Evolutionary conservation across 306 rosid genomes (phyloP).

Genomic region (Amphicarpaea edgeworthii): DNA sequence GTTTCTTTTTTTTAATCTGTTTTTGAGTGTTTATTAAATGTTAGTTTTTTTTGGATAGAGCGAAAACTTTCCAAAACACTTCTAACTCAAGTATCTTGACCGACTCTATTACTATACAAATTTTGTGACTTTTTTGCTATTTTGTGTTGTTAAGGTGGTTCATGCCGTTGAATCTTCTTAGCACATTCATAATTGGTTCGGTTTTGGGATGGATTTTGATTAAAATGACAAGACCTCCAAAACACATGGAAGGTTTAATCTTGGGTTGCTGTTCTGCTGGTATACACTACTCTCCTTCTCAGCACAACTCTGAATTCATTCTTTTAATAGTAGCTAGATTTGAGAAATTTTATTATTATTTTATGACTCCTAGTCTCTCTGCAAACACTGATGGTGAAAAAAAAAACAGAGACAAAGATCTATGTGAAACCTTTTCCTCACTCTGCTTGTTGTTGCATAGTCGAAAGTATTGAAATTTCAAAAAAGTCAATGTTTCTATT

Average conservation of each 20-base stretch:
- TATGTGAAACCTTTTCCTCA: too few species aligned
- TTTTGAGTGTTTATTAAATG: too few species aligned
- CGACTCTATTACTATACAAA: neutral
- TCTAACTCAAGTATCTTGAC: too few species aligned
- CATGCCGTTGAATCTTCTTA: constrained; percentile 61
- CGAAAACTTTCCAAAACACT: too few species aligned
- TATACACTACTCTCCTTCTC: constrained; percentile 27
- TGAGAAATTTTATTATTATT: too few species aligned
- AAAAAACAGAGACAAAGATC: too few species aligned
- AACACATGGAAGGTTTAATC: constrained; percentile 56
- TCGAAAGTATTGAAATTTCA: too few species aligned
- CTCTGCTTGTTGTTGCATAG: too few species aligned
- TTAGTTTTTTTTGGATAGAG: too few species aligned
- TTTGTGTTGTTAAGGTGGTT: constrained; percentile 56
- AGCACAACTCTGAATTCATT: neutral
- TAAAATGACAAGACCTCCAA: constrained; percentile 60
- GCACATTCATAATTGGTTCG: constrained; percentile 59
- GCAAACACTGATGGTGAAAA: too few species aligned
- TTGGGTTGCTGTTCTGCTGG: constrained; percentile 68
- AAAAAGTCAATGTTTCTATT: too few species aligned
- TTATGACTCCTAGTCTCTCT: neutral
- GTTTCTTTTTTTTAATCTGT: neutral
- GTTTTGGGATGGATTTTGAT: constrained; percentile 63
- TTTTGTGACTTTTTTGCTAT: constrained; percentile 7
- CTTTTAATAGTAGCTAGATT: too few species aligned